Evolutionary conservation across 2,329 filamentous ascomycete species (phyloP), one percentile per base, ranked within the genome.

Genomic region (Polytolypa hystricis): DNA sequence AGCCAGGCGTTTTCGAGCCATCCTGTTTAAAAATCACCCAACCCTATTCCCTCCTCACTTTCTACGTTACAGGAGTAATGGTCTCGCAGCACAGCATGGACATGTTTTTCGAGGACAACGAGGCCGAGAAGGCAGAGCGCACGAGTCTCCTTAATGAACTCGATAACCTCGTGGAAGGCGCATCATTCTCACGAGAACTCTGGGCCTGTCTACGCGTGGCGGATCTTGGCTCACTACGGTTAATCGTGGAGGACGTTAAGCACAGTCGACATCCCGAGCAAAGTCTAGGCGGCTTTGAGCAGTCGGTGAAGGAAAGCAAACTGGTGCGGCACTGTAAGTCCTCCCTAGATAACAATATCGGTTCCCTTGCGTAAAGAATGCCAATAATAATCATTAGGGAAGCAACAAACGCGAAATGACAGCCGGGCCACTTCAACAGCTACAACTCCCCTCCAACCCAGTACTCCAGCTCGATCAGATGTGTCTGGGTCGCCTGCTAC

Each of bases 271-370:
- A 4, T 32, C 30, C 12, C 12, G 18, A 15, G 17, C 5, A 6
- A 6, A 32, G 15, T 7, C 4, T 6, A 14, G 6, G 21, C n/a
- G 7, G 21, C 21, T 7, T n/a, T 7, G n/a, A 7, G n/a, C 7
- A 6, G 7, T 32, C 5, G 6, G 18, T 14, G 12, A 19, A 15
- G 18, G 30, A n/a, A n/a, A n/a, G n/a, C 30, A 15, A 18, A 7
- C 14, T 32, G 30, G 5, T 32, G 12, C 30, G n/a, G 30, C 30
- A 19, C 12, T 32, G 30, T 32, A 32, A 32, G 30, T 32, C 30
- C n/a, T 32, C 12, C 30, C 5, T 32, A n/a, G 12, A 32, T 32
- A n/a, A 32, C 14, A 32, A 18, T 11, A 32, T 15, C 4, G 14
- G 15, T 7, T 17, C 8, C n/a, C 15, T 6, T 11, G 17, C 14